phyloP scores from a whole-genome alignment of 306 rosid genomes.

The Quercus glauca region DNA sequence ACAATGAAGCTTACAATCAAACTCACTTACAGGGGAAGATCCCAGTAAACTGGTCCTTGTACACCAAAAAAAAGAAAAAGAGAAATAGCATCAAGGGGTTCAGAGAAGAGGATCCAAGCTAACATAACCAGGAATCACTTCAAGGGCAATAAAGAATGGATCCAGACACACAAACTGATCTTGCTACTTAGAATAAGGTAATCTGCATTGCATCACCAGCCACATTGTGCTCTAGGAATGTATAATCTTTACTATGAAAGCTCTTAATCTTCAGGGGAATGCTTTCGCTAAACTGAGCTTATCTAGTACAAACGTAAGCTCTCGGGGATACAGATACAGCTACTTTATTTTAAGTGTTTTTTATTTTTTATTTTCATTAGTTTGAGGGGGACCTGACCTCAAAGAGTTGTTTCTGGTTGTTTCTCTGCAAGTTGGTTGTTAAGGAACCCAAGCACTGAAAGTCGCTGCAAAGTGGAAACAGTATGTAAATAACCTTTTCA shows the following conservation, averaged over 20 bases:
- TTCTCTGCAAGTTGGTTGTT: constrained; percentile 59
- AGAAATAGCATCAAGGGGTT: background rate
- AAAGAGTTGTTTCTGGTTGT: constrained; percentile 39
- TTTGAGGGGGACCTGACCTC: constrained; percentile 1
- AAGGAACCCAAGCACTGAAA: constrained; percentile 73
- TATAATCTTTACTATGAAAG: constrained; percentile 13
- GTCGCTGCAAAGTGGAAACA: constrained; percentile 41
- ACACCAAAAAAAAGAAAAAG: constrained; percentile 2
- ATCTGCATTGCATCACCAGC: constrained; percentile 1
- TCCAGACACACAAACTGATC: background rate
- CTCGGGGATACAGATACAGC: constrained; percentile 14
- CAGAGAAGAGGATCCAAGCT: background rate
- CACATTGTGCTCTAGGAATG: constrained; percentile 11
- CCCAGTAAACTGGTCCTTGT: constrained; percentile 8
- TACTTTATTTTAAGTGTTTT: constrained; percentile 14
- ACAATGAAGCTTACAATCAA: background rate
- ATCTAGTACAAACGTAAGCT: constrained; percentile 16
- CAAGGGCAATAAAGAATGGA: background rate
- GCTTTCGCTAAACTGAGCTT: constrained; percentile 13
- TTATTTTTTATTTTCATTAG: background rate
- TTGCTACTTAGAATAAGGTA: background rate
- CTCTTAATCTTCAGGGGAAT: constrained; percentile 17
- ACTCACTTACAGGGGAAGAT: constrained; percentile 22
- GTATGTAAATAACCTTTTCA: background rate
- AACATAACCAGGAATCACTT: background rate